Evolutionary conservation across 805 yeast genomes (phyloP), one percentile per base, ranked within the genome.

Genomic region (Starmerella riodocensis): DNA sequence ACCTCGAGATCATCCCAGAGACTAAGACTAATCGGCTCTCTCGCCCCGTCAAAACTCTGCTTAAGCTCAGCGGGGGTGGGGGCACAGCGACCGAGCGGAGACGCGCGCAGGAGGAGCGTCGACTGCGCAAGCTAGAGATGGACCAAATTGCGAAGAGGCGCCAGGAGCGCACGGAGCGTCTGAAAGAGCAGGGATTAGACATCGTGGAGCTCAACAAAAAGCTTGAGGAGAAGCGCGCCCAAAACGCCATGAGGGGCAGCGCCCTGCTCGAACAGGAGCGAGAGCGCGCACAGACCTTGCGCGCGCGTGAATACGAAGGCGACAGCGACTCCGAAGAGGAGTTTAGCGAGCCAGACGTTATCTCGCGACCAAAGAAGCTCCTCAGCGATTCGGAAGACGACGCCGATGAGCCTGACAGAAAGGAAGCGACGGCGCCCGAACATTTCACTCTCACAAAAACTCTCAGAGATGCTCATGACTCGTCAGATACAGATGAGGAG

Each of bases 1-100:
- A 50, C 13, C 39, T 50, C 8, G 54, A 50, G 24, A 45, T 50
- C 28, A 29, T 50, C 8, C 53, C 53, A 6, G 46, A 42, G 16
- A 42, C 53, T 2, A 43, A 38, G 20, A 32, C 36, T 24, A 24
- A 36, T 18, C 29, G 42, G 5, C 35, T 40, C 34, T 32, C 52
- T 11, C 33, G 27, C 19, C 47, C 53, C 1, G 41, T 45, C 12
- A 37, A 43, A 4, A 41, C 41, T 8, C 30, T 50, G 36, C 45
- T 47, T 29, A 34, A 42, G 8, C 35, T 50, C 23, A 30, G 37
- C 18, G 40, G 40, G 12, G 22, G 24, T 6, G 38, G 35, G 6
- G 44, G 45, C 18, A 31, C 41, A 11, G 23, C 39, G 16, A 7
- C 39, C 4, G 42, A 34, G 21, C 39, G 34, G 16, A 29, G 34